Conservation (phyloP, 2,329 filamentous ascomycete genomes). For the Lecanoromycetidae sp. region DNA sequence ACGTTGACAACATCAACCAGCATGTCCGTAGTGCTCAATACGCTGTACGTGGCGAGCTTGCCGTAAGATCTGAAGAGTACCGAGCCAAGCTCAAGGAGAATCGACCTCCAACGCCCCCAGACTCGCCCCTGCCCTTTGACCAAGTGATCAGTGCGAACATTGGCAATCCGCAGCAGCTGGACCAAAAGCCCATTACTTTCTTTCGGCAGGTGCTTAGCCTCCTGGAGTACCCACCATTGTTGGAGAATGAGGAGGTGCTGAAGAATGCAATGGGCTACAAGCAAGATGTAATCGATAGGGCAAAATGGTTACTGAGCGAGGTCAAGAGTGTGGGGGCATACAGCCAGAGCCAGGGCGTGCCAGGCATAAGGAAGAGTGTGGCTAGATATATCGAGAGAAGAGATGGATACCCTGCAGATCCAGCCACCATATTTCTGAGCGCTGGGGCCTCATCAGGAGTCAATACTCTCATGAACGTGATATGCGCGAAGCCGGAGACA, state of each 20-base stretch:
- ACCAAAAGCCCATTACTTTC: conserved; percentile 98
- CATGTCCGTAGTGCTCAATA: conserved; percentile 81
- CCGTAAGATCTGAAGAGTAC: conserved; percentile 85
- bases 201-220: conserved; percentile 93
- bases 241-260: conserved; percentile 74
- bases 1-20: conserved; percentile 81
- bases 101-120: conserved; percentile 36
- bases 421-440: conserved; percentile 76
- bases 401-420: conserved; percentile 76
- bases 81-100: conserved; percentile 54
- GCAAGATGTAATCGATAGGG: conserved; percentile 74
- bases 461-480: conserved; percentile 80
- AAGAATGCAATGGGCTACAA: conserved; percentile 70
- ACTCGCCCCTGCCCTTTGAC: conserved; percentile 61
- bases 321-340: conserved; percentile 92
- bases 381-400: conserved; percentile 86
- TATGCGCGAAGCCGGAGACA: conserved; percentile 63
- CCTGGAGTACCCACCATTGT: conserved; percentile 74
- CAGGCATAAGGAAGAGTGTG: conserved; percentile 75
- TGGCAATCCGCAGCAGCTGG: conserved; percentile 95
- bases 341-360: conserved; percentile 82
- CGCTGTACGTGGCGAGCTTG: conserved; percentile 90
- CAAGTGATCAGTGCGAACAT: conserved; percentile 96
- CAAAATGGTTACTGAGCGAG: conserved; percentile 65
- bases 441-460: conserved; percentile 88